Conservation (phyloP, 371 early-diverging fungal genomes). For the Entomophthora muscae region DNA sequence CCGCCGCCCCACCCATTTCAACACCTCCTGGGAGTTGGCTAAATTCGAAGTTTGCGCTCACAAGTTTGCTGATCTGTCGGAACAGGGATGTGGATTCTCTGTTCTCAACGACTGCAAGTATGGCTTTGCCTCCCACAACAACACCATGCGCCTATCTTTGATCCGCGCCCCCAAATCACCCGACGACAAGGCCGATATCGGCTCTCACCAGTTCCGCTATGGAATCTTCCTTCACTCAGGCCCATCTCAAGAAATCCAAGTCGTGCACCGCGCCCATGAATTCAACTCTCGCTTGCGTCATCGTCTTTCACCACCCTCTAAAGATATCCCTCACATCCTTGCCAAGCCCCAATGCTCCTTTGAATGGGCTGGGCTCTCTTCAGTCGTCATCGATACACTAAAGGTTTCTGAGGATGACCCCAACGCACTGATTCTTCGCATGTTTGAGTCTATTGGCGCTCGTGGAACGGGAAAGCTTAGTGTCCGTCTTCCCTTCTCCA, state of each 20-base stretch:
- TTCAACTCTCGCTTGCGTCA: constrained; percentile 67
- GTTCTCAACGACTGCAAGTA: constrained; percentile 87
- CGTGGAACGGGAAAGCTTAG: constrained; percentile 33
- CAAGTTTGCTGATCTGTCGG: constrained; percentile 86
- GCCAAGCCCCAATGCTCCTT: neutral
- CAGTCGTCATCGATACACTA: constrained; percentile 72
- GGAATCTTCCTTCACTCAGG: constrained; percentile 79
- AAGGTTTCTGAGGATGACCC: constrained; percentile 70
- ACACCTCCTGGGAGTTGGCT: constrained; percentile 82
- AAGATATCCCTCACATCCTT: neutral
- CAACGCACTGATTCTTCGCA: constrained; percentile 42
- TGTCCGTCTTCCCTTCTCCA: neutral
- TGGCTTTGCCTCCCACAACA: constrained; percentile 65
- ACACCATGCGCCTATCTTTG: constrained; percentile 64
- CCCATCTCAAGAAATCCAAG: constrained; percentile 51
- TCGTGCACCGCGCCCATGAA: constrained; percentile 68
- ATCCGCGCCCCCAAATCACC: constrained; percentile 74
- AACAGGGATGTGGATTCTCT: constrained; percentile 86
- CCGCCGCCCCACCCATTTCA: constrained; percentile 84
- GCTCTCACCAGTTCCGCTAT: constrained; percentile 64
- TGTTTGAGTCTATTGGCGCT: constrained; percentile 90
- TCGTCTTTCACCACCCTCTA: constrained; percentile 13
- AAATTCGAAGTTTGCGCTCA: constrained; percentile 93
- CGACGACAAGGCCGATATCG: constrained; percentile 46
- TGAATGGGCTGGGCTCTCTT: constrained; percentile 9